phyloP scores from a whole-genome alignment of 2,329 filamentous ascomycete genomes.

The Epichloe sibirici region DNA sequence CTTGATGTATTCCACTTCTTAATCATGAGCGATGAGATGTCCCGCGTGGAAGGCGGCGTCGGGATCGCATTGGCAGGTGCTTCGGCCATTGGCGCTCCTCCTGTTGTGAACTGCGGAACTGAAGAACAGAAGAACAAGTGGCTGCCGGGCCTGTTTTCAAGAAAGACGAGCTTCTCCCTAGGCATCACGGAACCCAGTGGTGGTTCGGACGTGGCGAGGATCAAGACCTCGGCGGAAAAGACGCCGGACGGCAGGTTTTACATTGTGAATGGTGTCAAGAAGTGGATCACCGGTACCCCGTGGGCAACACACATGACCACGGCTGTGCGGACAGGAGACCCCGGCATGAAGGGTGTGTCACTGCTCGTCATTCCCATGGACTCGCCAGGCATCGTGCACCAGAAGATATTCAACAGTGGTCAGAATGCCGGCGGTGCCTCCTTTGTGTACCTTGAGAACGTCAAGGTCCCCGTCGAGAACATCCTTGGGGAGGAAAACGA shows the following conservation, averaged over 20 bases:
- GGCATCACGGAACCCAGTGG: constrained; percentile 52
- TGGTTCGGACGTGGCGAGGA: constrained; percentile 52
- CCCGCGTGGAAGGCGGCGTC: constrained; percentile 43
- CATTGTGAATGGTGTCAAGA: constrained; percentile 54
- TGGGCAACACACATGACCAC: constrained; percentile 51
- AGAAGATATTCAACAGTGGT: constrained; percentile 50
- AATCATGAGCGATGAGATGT: constrained; percentile 42
- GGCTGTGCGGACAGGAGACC: constrained; percentile 45
- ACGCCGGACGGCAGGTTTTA: constrained; percentile 35
- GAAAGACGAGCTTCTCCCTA: constrained; percentile 49
- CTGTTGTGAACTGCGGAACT: constrained; percentile 50
- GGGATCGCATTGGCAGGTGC: constrained; percentile 45
- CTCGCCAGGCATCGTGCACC: constrained; percentile 34
- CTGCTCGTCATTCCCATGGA: constrained; percentile 43
- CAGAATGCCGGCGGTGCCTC: constrained; percentile 52
- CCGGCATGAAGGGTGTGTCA: constrained; percentile 41
- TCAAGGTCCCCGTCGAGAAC: constrained; percentile 32
- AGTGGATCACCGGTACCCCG: constrained; percentile 54
- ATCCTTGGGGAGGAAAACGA: constrained; percentile 38
- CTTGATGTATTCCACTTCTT: constrained; percentile 46
- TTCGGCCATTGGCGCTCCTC: constrained; percentile 50
- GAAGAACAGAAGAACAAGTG: constrained; percentile 34
- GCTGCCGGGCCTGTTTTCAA: constrained; percentile 45
- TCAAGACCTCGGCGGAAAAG: constrained; percentile 45
- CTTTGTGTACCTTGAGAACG: constrained; percentile 43